Evolutionary conservation across 345 rosid species (phyloP).

Genomic region (Geranium rotundifolium): DNA sequence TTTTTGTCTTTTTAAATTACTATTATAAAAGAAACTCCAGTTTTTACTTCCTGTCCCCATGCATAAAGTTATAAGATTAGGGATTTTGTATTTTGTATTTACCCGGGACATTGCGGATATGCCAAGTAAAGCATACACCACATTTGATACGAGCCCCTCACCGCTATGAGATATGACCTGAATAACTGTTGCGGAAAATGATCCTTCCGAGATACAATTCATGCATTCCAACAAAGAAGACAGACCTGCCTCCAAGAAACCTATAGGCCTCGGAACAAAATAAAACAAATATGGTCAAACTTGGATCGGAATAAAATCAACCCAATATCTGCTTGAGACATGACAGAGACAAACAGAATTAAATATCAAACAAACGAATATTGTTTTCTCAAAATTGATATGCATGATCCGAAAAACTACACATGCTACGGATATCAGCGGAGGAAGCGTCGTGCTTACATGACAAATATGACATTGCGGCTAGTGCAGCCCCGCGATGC

Average conservation of each 20-base stretch:
- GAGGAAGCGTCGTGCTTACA: constrained; percentile 30
- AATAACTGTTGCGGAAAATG: constrained; percentile 50
- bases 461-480: constrained; percentile 90
- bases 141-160: constrained; percentile 83
- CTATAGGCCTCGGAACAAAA: constrained; percentile 23
- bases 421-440: neutral
- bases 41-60: neutral
- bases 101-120: constrained; percentile 98
- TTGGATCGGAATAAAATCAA: neutral
- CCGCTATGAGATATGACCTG: constrained; percentile 76
- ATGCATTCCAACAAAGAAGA: constrained; percentile 46
- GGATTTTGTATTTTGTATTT: constrained; percentile 12
- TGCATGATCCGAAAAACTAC: neutral
- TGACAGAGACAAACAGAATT: no score
- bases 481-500: constrained; percentile 96
- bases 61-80: neutral
- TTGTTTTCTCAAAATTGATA: neutral
- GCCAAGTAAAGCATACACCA: constrained; percentile 87
- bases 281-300: constrained; percentile 2
- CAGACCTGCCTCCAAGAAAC: constrained; percentile 71
- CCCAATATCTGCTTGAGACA: neutral
- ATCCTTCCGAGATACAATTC: constrained; percentile 47
- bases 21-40: no score
- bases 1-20: no score
- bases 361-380: no score